Percentiles rank a stretch among this genome's conserved stretches.
These are phyloP conservation scores for Globisporangium radiosum DNA, from an alignment of 352 stramenopile genomes.

Conservation along the genomic window DNA sequence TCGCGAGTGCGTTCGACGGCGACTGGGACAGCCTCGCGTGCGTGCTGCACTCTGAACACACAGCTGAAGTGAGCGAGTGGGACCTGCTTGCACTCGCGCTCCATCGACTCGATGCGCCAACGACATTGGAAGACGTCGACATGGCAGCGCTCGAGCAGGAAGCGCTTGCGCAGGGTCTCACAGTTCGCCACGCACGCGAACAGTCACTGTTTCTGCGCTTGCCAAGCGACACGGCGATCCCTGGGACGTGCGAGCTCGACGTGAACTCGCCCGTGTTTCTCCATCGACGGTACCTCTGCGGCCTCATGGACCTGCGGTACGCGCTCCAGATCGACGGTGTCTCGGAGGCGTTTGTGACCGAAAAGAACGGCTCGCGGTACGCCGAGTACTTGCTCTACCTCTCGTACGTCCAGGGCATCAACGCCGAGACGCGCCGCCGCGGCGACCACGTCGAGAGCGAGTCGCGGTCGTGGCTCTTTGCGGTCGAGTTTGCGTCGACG, in stretches of 20 bases:
- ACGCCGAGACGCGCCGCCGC: conserved; percentile 48
- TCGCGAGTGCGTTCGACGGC: conserved; percentile 40
- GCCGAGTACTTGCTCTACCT: conserved; percentile 69
- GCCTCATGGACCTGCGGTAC: conserved; percentile 96
- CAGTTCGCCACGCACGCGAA: conserved; percentile 27
- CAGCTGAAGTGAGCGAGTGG: conserved; percentile 42
- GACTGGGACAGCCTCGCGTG: conserved; percentile 38
- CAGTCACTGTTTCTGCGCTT: conserved; percentile 47
- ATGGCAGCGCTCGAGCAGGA: conserved; percentile 34
- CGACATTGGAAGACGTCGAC: conserved; percentile 42
- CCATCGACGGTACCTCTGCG: conserved; percentile 93
- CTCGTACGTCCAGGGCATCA: conserved; percentile 70
- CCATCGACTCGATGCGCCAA: conserved; percentile 28
- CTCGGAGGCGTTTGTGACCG: conserved; percentile 81
- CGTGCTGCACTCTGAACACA: conserved; percentile 28
- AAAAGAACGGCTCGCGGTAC: conserved; percentile 48
- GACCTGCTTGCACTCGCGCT: conserved; percentile 66
- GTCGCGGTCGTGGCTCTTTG: conserved; percentile 75
- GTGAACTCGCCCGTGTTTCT: conserved; percentile 90
- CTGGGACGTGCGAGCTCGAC: conserved; percentile 55
- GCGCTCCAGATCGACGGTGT: conserved; percentile 97
- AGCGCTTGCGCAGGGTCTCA: conserved; percentile 29
- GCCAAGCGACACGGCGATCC: conserved; percentile 48
- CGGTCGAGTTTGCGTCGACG: conserved; percentile 80
- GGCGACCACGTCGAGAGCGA: conserved; percentile 76